Base-by-base conservation (phyloP, 495 filamentous ascomycete genomes). In the Penicillium ochrochloron region DNA sequence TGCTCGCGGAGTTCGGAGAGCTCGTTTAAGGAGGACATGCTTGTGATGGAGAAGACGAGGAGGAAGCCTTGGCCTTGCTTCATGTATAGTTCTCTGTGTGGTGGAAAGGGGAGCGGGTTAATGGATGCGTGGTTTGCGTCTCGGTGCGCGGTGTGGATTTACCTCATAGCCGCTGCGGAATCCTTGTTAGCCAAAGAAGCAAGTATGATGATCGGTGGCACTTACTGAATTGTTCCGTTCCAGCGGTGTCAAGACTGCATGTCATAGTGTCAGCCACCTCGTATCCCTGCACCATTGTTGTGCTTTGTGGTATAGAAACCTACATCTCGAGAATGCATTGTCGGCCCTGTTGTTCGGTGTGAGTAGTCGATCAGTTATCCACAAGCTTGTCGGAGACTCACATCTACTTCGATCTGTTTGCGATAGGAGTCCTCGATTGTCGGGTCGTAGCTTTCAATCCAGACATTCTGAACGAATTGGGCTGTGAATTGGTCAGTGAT, bases 381-480 rank as follows among this genome's bases (percentile, higher is more conserved):
- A 61, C 64, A 33, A 60, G 12, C 25, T 12, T 41, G 31, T 54
- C 86, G 85, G 76, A 15, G 17, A 77, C 78, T 74, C 79, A 98
- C 94, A 86, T 98, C 95, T 62, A 99, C 93, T 67, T 94, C 88
- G 44, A 97, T 89, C 67, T 94, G 91, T 72, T 97, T 97, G 53
- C 93, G 84, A 76, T 98, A 99, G 48, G 95, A 97, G 78, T 99
- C 93, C 78, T 99, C 95, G 72, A 99, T 98, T 10, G 95, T 99
- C 5, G 95, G 95, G 77, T 99, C 95, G 79, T 99, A 99, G 76
- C 91, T 94, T 78, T 99, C 95, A 73, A 99, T 97, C 93, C 96
- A 99, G 51, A 97, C 92, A 83, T 97, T 96, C 76, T 98, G 95
- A 21, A 98, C 95, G 76, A 99, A 99, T 85, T 99, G 95, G 66